phyloP scores from a whole-genome alignment of 1,139 yeast genomes.

The Diutina rugosa region DNA sequence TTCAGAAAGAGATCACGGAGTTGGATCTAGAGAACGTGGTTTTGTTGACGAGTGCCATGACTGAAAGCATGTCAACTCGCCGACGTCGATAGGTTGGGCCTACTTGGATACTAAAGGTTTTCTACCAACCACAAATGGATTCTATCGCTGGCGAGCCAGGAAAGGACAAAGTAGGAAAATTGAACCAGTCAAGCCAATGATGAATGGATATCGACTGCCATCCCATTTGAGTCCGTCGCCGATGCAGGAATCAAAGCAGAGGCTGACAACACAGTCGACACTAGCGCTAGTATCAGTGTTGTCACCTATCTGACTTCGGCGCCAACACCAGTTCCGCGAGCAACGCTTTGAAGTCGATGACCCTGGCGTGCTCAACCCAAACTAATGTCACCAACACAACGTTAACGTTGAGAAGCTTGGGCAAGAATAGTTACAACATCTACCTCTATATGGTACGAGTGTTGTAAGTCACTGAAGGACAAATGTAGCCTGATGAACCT shows the following conservation, averaged over 20 bases:
- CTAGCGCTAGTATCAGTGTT: too few species aligned
- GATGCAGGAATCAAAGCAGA: too few species aligned
- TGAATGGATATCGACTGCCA: too few species aligned
- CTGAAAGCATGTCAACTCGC: background rate
- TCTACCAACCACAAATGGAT: background rate
- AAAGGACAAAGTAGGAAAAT: too few species aligned
- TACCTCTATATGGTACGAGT: background rate
- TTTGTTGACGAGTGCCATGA: background rate
- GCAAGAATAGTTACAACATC: background rate
- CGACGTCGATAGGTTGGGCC: background rate
- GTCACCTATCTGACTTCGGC: too few species aligned
- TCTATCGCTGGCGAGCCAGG: background rate
- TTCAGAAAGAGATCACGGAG: background rate
- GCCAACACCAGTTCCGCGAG: background rate
- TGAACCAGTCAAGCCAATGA: too few species aligned
- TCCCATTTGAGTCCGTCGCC: too few species aligned
- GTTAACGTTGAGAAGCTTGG: background rate
- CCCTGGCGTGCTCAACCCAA: background rate
- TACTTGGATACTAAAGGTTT: background rate
- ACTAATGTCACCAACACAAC: background rate
- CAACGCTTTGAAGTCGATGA: background rate
- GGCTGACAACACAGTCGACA: too few species aligned
- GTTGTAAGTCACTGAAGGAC: background rate
- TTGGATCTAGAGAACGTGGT: background rate
- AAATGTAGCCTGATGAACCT: background rate